Evolutionary conservation across 805 yeast genomes (phyloP).

Genomic region (Ogataea allantospora): DNA sequence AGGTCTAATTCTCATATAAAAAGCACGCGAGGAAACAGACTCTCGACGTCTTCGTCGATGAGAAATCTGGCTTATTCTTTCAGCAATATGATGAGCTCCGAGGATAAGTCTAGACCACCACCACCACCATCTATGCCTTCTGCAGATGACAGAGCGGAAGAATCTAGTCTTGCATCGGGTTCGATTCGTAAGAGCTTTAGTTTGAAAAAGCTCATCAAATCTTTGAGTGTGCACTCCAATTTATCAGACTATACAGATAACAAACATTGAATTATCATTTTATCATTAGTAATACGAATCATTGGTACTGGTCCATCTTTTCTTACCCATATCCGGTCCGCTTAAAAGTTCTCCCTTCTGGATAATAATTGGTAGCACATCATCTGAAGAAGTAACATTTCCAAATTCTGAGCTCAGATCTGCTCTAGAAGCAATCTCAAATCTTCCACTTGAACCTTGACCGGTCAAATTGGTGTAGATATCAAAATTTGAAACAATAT

Average conservation of each 20-base stretch:
- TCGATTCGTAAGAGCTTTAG: conserved; percentile 16
- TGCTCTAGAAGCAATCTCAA: conserved; percentile 67
- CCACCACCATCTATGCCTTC: background rate
- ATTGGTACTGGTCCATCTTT: conserved; percentile 39
- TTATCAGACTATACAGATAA: conserved; percentile 11
- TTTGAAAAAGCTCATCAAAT: conserved; percentile 17
- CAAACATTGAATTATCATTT: conserved; percentile 3
- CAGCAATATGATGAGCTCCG: background rate
- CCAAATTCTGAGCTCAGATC: conserved; percentile 73
- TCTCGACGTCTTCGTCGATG: conserved; percentile 17
- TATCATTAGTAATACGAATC: conserved; percentile 35
- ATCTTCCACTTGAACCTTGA: conserved; percentile 65
- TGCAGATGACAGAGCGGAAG: background rate
- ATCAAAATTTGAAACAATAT: conserved; percentile 61
- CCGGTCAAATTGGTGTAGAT: conserved; percentile 61
- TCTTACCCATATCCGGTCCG: conserved; percentile 24
- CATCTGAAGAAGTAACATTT: conserved; percentile 48
- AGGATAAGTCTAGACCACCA: background rate
- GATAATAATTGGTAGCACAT: conserved; percentile 54
- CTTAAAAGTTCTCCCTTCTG: conserved; percentile 55
- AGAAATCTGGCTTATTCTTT: conserved; percentile 11
- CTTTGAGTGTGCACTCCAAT: conserved; percentile 17
- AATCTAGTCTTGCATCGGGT: conserved; percentile 1
- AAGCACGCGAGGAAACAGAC: conserved; percentile 5
- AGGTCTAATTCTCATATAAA: conserved; percentile 12